Evolutionary conservation across 2,329 filamentous ascomycete species (phyloP), one percentile per base, ranked within the genome.

Genomic region (Colletotrichum echinochloae): DNA sequence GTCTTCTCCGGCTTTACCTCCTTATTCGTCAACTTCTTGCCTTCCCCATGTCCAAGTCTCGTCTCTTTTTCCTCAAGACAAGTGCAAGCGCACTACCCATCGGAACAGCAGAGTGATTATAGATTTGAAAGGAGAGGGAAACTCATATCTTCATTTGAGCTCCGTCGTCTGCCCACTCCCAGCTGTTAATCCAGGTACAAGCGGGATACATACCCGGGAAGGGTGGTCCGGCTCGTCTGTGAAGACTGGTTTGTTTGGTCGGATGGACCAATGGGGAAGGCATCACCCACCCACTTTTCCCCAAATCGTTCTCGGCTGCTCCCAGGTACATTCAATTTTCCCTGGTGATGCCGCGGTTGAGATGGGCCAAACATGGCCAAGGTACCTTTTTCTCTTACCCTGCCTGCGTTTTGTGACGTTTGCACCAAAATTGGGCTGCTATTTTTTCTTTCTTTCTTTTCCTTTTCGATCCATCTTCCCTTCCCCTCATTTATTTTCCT

Each of bases 401-500:
- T 46, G 23, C 46, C 61, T 68, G 56, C 66, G 56, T 4, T 54
- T 30, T 67, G 64, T 70, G 67, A 70, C 67, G 67, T 70, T 70
- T 67, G 67, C 67, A 67, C 67, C 63, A 67, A 62, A 70, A 62
- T 62, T 67, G 57, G 64, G 44, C 66, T 51, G 66, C 55, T 26
- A 56, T 55, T 56, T n/a, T n/a, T n/a, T n/a, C n/a, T n/a, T n/a
- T n/a, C n/a, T n/a, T n/a, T n/a, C n/a, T n/a, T n/a, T n/a, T n/a
- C n/a, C n/a, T n/a, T n/a, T 66, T 16, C 44, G 46, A 66, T 41
- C 63, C 55, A 57, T 66, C 33, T 66, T n/a, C 56, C 28, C 63
- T 33, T 20, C 51, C 52, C n/a, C 30, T 67, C 52, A 56, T 66
- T 48, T 56, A 55, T 56, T 46, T 46, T 65, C 61, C 52, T 59